These are phyloP conservation scores for Begonia masoniana DNA, from an alignment of 306 rosid genomes.

Conservation along the genomic window DNA sequence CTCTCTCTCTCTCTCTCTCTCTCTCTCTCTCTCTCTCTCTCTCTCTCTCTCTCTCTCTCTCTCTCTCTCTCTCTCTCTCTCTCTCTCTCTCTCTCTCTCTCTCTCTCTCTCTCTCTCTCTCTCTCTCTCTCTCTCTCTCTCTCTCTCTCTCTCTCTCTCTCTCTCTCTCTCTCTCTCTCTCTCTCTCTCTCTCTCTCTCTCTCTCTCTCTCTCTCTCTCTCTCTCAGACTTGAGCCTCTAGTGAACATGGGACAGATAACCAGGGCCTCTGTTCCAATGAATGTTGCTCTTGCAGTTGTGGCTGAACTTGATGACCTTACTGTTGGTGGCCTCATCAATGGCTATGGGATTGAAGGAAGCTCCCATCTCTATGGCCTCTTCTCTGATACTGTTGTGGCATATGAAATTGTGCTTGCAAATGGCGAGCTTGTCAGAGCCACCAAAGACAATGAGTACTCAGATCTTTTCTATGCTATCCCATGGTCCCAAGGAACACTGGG, in stretches of 20 bases:
- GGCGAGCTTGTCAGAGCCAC: slow-evolving; percentile 92
- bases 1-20: too few species aligned
- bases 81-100: too few species aligned
- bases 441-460: slow-evolving; percentile 74
- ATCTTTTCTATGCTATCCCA: slow-evolving; percentile 74
- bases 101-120: too few species aligned
- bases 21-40: too few species aligned
- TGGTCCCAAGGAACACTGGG: slow-evolving; percentile 99
- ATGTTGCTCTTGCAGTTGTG: slow-evolving; percentile 85
- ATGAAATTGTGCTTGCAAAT: slow-evolving; percentile 77
- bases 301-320: slow-evolving; percentile 98
- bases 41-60: too few species aligned
- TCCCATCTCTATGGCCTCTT: slow-evolving; percentile 85
- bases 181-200: too few species aligned
- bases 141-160: too few species aligned
- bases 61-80: too few species aligned
- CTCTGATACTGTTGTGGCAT: slow-evolving; percentile 88
- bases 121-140: too few species aligned
- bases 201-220: too few species aligned
- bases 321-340: slow-evolving; percentile 96
- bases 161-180: too few species aligned
- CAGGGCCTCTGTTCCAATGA: slow-evolving; percentile 79
- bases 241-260: slow-evolving; percentile 96
- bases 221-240: slow-evolving; percentile 88
- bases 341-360: slow-evolving; percentile 98